These are phyloP conservation scores for Setaria italica DNA, from an alignment of 202 grass and related monocot species.

Conservation along the genomic window DNA sequence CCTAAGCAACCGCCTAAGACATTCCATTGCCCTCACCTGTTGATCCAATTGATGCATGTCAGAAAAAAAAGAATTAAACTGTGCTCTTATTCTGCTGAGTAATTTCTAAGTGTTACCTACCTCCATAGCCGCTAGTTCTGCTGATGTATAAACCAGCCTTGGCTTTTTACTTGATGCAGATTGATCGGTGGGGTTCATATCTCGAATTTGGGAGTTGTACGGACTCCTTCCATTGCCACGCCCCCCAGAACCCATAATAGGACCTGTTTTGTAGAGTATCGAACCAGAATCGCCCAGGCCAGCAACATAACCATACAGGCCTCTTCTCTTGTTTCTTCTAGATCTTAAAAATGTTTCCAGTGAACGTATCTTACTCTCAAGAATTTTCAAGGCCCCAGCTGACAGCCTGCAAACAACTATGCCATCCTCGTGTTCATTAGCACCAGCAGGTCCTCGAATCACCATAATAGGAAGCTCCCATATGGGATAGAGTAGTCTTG, in stretches of 20 bases:
- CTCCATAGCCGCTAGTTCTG: conserved; percentile 97
- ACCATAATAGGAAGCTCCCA: conserved; percentile 92
- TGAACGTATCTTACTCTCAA: conserved; percentile 84
- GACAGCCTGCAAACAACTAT: conserved; percentile 79
- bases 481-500: conserved; percentile 86
- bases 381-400: conserved; percentile 74
- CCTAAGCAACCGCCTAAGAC: conserved; percentile 92
- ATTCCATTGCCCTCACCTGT: conserved; percentile 99
- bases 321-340: conserved; percentile 96
- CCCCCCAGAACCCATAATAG: conserved; percentile 49
- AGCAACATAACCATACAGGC: conserved; percentile 92
- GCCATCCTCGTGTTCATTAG: conserved; percentile 59
- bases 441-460: conserved; percentile 58
- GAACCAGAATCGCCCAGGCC: conserved; percentile 88
- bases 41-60: conserved; percentile 32
- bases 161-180: conserved; percentile 74
- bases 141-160: conserved; percentile 69
- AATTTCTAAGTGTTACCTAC: conserved; percentile 69
- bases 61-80: conserved; percentile 37
- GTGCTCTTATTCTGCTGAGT: background rate
- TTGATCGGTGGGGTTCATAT: conserved; percentile 50
- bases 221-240: conserved; percentile 47
- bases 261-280: conserved; percentile 81
- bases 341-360: conserved; percentile 94
- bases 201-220: conserved; percentile 48